Evolutionary conservation across 2,329 filamentous ascomycete genomes (phyloP).

Genomic region (Diaporthe caulivora): DNA sequence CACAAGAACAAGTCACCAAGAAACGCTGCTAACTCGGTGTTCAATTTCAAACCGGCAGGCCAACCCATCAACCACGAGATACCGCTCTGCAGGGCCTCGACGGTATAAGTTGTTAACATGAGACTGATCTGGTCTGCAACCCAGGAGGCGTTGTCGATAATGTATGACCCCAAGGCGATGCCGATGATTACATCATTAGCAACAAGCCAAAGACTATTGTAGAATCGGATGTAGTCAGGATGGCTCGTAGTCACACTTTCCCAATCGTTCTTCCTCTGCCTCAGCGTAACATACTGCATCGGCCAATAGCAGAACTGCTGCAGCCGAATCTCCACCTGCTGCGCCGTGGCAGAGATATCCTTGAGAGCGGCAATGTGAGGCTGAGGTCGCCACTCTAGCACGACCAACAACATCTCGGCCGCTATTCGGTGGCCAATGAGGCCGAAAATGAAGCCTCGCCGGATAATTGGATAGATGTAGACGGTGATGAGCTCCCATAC

Average conservation of each 20-base stretch:
- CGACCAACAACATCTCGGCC: slow-evolving; percentile 81
- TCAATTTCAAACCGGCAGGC: slow-evolving; percentile 95
- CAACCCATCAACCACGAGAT: slow-evolving; percentile 97
- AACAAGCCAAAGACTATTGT: slow-evolving; percentile 98
- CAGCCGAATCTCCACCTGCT: slow-evolving; percentile 95
- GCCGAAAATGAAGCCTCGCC: slow-evolving; percentile 78
- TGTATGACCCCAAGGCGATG: slow-evolving; percentile 94
- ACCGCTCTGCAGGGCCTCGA: slow-evolving; percentile 87
- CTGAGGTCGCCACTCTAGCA: slow-evolving; percentile 87
- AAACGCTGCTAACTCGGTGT: slow-evolving; percentile 93
- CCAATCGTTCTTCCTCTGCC: slow-evolving; percentile 92
- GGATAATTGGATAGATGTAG: slow-evolving; percentile 84
- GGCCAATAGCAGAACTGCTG: slow-evolving; percentile 99
- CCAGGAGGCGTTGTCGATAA: slow-evolving; percentile 92
- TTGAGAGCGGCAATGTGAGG: slow-evolving; percentile 88
- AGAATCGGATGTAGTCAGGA: slow-evolving; percentile 98
- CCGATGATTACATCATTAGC: slow-evolving; percentile 99
- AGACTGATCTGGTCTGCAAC: slow-evolving; percentile 84
- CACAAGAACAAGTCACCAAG: slow-evolving; percentile 95
- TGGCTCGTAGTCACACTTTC: slow-evolving; percentile 95
- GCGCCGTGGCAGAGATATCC: slow-evolving; percentile 94
- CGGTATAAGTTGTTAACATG: slow-evolving; percentile 84
- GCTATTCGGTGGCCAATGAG: slow-evolving; percentile 84
- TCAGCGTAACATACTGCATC: slow-evolving; percentile 91
- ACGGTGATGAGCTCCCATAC: slow-evolving; percentile 78